Conservation (phyloP, 371 early-diverging fungal species). For the Mucor racemosus region DNA sequence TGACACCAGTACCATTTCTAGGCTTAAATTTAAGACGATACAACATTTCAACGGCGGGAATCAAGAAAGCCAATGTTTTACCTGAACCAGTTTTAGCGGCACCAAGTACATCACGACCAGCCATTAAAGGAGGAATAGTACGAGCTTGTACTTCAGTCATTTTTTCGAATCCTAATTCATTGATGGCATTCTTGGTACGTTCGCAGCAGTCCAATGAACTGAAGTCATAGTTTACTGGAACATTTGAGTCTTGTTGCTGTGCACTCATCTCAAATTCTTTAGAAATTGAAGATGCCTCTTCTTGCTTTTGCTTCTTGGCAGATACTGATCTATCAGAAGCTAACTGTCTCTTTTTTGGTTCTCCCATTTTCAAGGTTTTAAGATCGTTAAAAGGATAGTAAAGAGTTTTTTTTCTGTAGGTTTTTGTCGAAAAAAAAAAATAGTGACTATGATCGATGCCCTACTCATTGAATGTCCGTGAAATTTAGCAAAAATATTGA, state of each 20-base stretch:
- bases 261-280: conserved; percentile 17
- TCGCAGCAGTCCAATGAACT: conserved; percentile 68
- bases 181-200: conserved; percentile 81
- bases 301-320: conserved; percentile 29
- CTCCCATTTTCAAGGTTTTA: conserved; percentile 15
- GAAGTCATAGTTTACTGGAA: conserved; percentile 54
- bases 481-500: neutral
- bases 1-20: conserved; percentile 95
- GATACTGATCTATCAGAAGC: conserved; percentile 30
- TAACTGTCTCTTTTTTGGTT: conserved; percentile 30
- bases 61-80: conserved; percentile 97
- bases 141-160: conserved; percentile 99
- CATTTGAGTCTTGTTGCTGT: conserved; percentile 62
- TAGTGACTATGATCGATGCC: neutral
- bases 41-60: conserved; percentile 95
- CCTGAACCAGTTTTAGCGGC: conserved; percentile 99
- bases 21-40: conserved; percentile 89
- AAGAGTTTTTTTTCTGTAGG: too few relatives aligned
- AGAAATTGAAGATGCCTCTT: neutral
- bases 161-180: conserved; percentile 88
- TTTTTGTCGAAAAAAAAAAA: conserved; percentile 3
- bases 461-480: neutral
- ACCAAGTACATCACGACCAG: conserved; percentile 97
- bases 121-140: conserved; percentile 92
- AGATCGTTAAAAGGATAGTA: neutral